Evolutionary conservation across 2,329 filamentous ascomycete species (phyloP).

Genomic region (Neofusicoccum parvum): DNA sequence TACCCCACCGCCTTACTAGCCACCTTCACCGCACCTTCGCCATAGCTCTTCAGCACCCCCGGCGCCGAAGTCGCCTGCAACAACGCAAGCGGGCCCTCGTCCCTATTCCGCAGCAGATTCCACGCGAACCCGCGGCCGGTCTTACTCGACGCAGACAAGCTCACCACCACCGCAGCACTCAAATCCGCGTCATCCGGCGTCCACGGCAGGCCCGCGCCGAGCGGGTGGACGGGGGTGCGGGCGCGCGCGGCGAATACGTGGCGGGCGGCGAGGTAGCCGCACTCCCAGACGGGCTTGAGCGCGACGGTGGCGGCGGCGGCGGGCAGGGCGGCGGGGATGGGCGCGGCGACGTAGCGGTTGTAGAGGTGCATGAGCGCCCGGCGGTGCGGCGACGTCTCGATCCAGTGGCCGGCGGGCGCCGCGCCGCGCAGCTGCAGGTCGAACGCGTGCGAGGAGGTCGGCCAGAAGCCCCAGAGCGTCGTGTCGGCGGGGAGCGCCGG

Average conservation of each 20-base stretch:
- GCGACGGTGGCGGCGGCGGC: neutral
- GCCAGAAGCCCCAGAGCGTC: conserved; percentile 49
- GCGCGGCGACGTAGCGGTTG: conserved; percentile 42
- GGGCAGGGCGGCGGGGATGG: neutral
- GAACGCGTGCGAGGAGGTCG: conserved; percentile 42
- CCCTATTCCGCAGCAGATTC: neutral
- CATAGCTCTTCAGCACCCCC: neutral
- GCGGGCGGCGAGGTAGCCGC: neutral
- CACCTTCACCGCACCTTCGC: neutral
- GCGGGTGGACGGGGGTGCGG: neutral
- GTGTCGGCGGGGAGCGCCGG: conserved; percentile 36
- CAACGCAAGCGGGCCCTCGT: neutral
- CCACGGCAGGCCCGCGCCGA: neutral
- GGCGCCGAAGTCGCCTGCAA: neutral
- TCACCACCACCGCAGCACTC: neutral
- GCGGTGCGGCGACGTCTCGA: conserved; percentile 43
- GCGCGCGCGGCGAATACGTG: neutral
- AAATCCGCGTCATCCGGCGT: neutral
- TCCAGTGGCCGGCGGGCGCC: conserved; percentile 34
- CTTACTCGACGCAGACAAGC: neutral
- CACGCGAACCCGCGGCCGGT: neutral
- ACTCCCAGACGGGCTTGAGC: neutral
- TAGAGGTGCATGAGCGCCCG: conserved; percentile 47
- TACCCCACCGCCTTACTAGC: neutral
- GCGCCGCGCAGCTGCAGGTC: conserved; percentile 40